These are phyloP conservation scores for Lyophyllum atratum DNA, from an alignment of 768 basidiomycete species.

Conservation along the genomic window DNA sequence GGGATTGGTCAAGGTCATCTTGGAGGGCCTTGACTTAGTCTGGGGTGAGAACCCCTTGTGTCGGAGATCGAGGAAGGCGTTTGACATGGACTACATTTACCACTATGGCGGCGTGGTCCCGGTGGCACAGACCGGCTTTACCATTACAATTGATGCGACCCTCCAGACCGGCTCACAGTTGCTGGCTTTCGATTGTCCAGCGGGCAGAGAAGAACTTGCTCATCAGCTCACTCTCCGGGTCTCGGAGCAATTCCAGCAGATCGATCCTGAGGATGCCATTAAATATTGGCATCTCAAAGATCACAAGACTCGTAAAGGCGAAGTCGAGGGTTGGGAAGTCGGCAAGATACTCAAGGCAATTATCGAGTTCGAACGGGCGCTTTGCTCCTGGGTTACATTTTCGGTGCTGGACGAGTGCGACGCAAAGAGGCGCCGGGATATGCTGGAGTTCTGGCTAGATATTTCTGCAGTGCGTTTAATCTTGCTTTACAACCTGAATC, in stretches of 20 bases:
- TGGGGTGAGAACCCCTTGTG: slow-evolving; percentile 13
- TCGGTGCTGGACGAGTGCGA: slow-evolving; percentile 26
- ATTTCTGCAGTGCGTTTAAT: slow-evolving; percentile 39
- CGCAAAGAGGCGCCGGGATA: slow-evolving; percentile 22
- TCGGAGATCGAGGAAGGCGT: slow-evolving; percentile 14
- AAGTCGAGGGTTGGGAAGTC: slow-evolving; percentile 29
- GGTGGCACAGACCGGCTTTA: slow-evolving; percentile 1
- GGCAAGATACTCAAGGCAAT: slow-evolving; percentile 28
- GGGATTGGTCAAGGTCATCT: slow-evolving; percentile 25
- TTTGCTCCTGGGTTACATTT: slow-evolving; percentile 43
- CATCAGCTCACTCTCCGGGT: slow-evolving; percentile 43
- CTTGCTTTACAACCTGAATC: no score
- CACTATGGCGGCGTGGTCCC: neutral
- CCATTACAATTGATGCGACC: slow-evolving; percentile 19
- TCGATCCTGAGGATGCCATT: slow-evolving; percentile 47
- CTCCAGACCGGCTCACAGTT: slow-evolving; percentile 28
- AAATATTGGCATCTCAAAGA: slow-evolving; percentile 36
- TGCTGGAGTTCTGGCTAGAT: slow-evolving; percentile 47
- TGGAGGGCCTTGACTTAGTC: slow-evolving; percentile 29
- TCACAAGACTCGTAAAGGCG: neutral
- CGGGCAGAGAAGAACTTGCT: slow-evolving; percentile 44
- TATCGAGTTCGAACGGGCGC: slow-evolving; percentile 34
- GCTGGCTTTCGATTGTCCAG: slow-evolving; percentile 32
- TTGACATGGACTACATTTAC: slow-evolving; percentile 14
- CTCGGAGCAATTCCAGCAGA: slow-evolving; percentile 36